These are phyloP conservation scores for Suhomyces panamericanus DNA, from an alignment of 1,139 yeast species.

Conservation along the genomic window DNA sequence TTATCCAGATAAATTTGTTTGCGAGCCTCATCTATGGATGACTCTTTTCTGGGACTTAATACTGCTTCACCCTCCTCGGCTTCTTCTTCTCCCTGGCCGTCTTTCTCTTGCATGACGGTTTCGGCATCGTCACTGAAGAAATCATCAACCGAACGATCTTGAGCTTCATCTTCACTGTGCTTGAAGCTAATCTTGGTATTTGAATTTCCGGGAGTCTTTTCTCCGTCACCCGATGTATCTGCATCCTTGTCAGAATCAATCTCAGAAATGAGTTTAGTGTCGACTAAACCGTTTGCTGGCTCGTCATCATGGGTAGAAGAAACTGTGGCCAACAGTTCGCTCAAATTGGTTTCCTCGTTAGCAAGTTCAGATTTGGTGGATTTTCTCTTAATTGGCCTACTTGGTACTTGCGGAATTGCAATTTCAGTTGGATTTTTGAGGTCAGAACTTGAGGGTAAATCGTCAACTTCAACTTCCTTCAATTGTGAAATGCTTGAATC, in stretches of 20 bases:
- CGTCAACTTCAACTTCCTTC: not conserved
- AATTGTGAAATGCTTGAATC: no score
- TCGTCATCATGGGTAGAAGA: not conserved
- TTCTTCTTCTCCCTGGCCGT: not conserved
- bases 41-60: no score
- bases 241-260: not conserved
- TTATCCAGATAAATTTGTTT: not conserved
- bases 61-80: not conserved
- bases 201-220: conserved; percentile 38
- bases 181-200: conserved; percentile 34
- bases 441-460: not conserved
- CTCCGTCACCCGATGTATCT: conserved; percentile 29
- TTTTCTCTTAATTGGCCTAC: not conserved
- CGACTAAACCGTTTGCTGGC: not conserved
- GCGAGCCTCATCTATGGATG: not conserved
- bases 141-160: conserved; percentile 18
- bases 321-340: no score
- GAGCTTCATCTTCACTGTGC: conserved; percentile 26
- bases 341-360: not conserved
- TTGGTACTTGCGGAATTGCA: not conserved
- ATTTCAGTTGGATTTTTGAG: no score
- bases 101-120: conserved; percentile 32
- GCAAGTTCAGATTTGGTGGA: not conserved
- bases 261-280: not conserved
- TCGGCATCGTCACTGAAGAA: conserved; percentile 39